Evolutionary conservation across 768 basidiomycete species (phyloP).

Genomic region (Calvatia gigantea): DNA sequence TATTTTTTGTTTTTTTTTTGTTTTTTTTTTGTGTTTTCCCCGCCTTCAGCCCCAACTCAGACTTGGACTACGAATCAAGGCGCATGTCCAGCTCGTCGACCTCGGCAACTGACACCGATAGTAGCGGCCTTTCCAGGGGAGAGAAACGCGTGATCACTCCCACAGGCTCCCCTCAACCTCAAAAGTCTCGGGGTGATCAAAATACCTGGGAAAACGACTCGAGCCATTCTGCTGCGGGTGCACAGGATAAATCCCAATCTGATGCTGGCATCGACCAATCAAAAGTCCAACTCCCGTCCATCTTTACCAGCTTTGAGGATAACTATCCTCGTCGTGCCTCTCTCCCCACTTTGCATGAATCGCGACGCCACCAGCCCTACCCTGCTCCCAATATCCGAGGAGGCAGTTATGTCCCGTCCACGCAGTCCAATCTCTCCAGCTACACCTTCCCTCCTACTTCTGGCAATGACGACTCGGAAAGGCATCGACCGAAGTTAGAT

Average conservation of each 20-base stretch:
- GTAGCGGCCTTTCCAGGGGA: conserved; percentile 50
- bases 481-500: conserved; percentile 37
- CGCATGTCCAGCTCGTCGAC: conserved; percentile 79
- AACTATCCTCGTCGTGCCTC: conserved; percentile 58
- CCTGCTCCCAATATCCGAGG: conserved; percentile 46
- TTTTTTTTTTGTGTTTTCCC: too few species aligned
- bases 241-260: conserved; percentile 35
- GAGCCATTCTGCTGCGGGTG: conserved; percentile 21
- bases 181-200: conserved; percentile 40
- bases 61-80: conserved; percentile 56
- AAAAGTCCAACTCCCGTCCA: conserved; percentile 71
- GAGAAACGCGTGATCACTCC: conserved; percentile 63
- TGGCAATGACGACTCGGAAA: conserved; percentile 34
- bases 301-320: conserved; percentile 69
- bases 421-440: conserved; percentile 39
- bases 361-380: conserved; percentile 55
- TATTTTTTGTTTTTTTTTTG: too few species aligned
- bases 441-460: conserved; percentile 58
- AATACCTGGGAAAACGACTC: conserved; percentile 32
- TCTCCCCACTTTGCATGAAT: conserved; percentile 56
- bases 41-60: conserved; percentile 35
- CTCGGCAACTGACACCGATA: conserved; percentile 67
- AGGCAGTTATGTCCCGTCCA: conserved; percentile 38
- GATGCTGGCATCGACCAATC: conserved; percentile 40
- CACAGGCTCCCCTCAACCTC: conserved; percentile 50